Base-by-base conservation (phyloP, 179 eudicot genomes). In the Silene noctiflora region DNA sequence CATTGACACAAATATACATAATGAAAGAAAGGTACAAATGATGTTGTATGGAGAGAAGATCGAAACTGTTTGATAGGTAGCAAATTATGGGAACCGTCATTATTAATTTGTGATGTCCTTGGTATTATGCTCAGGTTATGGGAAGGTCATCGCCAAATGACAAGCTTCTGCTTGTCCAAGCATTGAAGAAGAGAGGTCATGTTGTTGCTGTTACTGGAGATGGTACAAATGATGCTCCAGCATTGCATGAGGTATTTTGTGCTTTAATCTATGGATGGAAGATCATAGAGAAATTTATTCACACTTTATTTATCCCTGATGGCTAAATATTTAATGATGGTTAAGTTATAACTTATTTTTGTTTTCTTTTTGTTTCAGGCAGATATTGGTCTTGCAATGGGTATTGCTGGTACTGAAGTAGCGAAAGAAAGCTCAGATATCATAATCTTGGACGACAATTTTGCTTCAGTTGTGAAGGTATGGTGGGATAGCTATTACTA, bases 171-270 rank as follows among this genome's bases (percentile, higher is more conserved):
- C 94, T 94, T 75, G 97, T 94, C 75, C 96, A 92, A 92, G 91
- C 98, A 75, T 77, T 94, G 77, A 89, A 93, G 81, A 91, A 85
- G 84, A 82, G 27, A 44, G 98, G 96, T 20, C 93, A 94, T 79
- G 96, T 94, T 79, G 97, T 94, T 78, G 97, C 97, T 62, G 97
- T 94, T 25, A 94, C 97, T 65, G 98, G 98, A 78, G 98, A 94
- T 86, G 98, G 98, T 24, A 94, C 98, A 74, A 94, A 94, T 81
- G 98, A 94, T 81, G 98, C 98, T 78, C 96, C 97, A 76, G 98
- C 98, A 56, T 84, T 94, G 64, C 97, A 94, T 78, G 98, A 94
- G 91, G 96, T 90, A 63, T 71, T 71, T 61, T 44, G 56, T 74
- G 65, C 17, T 46, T 29, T 82, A 11, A 69, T 71, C 56, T 60